Evolutionary conservation across 441 rosid species (phyloP).

Genomic region (Adansonia gregorii): DNA sequence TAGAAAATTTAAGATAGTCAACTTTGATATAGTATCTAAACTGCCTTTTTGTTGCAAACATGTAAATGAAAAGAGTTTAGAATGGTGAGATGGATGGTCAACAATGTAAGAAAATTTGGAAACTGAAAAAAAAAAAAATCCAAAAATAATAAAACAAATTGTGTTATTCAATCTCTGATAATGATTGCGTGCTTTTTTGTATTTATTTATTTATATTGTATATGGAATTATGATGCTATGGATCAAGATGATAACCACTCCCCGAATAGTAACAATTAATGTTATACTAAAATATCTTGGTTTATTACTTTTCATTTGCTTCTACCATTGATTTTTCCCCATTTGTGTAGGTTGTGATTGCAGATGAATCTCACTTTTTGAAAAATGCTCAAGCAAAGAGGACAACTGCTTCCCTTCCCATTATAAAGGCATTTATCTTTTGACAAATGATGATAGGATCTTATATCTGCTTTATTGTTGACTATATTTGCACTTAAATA

Average conservation of each 20-base stretch:
- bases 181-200: background rate
- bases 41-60: background rate
- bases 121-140: background rate
- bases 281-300: background rate
- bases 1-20: background rate
- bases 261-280: background rate
- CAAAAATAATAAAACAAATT: background rate
- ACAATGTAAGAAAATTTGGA: background rate
- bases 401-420: slow-evolving; percentile 79
- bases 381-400: slow-evolving; percentile 98
- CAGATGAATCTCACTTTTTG: slow-evolving; percentile 95
- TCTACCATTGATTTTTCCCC: slow-evolving; percentile 28
- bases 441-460: slow-evolving; percentile 20
- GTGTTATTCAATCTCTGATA: background rate
- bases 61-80: background rate
- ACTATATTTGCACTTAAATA: background rate
- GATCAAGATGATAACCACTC: background rate
- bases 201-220: background rate
- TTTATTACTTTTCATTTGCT: slow-evolving; percentile 23
- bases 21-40: background rate
- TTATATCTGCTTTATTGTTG: slow-evolving; percentile 21
- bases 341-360: slow-evolving; percentile 82
- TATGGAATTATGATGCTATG: background rate
- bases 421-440: slow-evolving; percentile 69
- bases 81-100: background rate